Evolutionary conservation across 2,329 filamentous ascomycete species (phyloP).

Genomic region (Neofusicoccum ribis): DNA sequence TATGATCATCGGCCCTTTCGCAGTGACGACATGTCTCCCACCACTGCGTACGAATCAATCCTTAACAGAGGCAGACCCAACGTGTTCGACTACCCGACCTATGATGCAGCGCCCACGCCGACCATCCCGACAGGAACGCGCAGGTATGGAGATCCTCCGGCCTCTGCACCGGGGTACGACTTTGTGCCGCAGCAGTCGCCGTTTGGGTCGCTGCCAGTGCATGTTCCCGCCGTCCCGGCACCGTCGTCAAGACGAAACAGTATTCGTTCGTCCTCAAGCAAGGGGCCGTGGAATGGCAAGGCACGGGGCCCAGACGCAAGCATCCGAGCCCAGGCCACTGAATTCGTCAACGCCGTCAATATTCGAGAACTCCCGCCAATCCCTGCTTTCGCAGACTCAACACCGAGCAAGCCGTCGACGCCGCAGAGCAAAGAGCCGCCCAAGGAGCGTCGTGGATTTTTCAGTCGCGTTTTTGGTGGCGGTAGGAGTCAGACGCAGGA

Average conservation of each 20-base stretch:
- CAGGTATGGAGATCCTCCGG: constrained; percentile 45
- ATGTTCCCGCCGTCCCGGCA: constrained; percentile 42
- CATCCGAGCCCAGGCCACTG: constrained; percentile 48
- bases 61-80: constrained; percentile 45
- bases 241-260: constrained; percentile 46
- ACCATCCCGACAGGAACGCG: constrained; percentile 80
- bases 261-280: constrained; percentile 58
- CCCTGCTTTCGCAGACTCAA: constrained; percentile 49
- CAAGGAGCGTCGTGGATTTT: constrained; percentile 78
- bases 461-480: constrained; percentile 81
- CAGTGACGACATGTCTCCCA: constrained; percentile 12
- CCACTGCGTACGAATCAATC: constrained; percentile 41
- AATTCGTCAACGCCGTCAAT: constrained; percentile 51
- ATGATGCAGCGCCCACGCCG: constrained; percentile 83
- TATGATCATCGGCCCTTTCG: constrained; percentile 28
- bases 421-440: constrained; percentile 38
- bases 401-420: constrained; percentile 50
- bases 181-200: constrained; percentile 36
- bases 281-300: constrained; percentile 46
- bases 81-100: constrained; percentile 56
- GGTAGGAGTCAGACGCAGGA: constrained; percentile 21
- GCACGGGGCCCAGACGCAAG: constrained; percentile 41
- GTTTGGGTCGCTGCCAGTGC: constrained; percentile 42
- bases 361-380: constrained; percentile 44
- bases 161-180: constrained; percentile 35